Evolutionary conservation across 75 land plant species (phyloP).

Genomic region (Picea glauca): DNA sequence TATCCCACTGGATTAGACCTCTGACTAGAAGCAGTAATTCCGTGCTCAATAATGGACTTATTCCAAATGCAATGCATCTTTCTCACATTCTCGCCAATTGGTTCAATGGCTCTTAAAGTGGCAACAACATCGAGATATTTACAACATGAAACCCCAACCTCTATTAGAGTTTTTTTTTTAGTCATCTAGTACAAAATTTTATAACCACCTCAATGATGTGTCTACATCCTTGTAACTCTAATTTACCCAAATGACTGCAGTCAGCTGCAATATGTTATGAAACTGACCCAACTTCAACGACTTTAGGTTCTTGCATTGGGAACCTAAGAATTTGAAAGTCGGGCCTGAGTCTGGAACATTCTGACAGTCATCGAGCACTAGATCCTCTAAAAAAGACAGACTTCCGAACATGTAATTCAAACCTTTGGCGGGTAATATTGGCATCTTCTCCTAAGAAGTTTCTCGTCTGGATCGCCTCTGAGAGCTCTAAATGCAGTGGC

Average conservation of each 20-base stretch:
- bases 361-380: conserved; percentile 59
- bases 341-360: conserved; percentile 62
- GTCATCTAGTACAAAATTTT: conserved; percentile 35
- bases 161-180: conserved; percentile 36
- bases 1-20: no score
- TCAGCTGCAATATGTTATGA: conserved; percentile 52
- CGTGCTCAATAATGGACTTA: neutral
- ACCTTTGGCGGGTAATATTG: conserved; percentile 26
- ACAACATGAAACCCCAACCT: conserved; percentile 71
- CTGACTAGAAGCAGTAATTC: no score
- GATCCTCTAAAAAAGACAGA: conserved; percentile 51
- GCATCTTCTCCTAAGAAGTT: conserved; percentile 39
- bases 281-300: no score
- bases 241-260: conserved; percentile 36
- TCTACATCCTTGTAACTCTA: conserved; percentile 50
- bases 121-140: conserved; percentile 38
- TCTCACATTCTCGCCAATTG: conserved; percentile 45
- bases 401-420: conserved; percentile 48
- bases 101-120: conserved; percentile 61
- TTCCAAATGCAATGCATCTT: conserved; percentile 69
- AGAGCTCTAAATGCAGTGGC: conserved; percentile 14
- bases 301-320: no score
- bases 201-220: conserved; percentile 51
- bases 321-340: conserved; percentile 53
- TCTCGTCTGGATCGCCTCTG: conserved; percentile 28